Conservation (phyloP, 768 basidiomycete species). For the Jaapia argillacea region DNA sequence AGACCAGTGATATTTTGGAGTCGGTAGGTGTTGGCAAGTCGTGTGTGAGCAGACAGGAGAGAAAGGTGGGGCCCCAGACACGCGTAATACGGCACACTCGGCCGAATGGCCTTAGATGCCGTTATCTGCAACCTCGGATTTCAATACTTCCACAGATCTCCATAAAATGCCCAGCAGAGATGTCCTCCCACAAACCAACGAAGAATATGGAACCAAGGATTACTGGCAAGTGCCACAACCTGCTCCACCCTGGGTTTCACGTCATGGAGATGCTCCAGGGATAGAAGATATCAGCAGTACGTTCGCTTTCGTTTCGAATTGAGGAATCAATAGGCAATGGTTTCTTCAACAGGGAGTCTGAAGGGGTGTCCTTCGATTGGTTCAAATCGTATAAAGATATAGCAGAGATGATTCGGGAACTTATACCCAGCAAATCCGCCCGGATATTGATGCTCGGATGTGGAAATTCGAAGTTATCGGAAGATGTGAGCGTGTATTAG, state of each 20-base stretch:
- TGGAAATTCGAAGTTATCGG: slow-evolving; percentile 73
- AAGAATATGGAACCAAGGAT: slow-evolving; percentile 55
- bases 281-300: slow-evolving; percentile 60
- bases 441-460: slow-evolving; percentile 76
- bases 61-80: too few species aligned
- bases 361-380: slow-evolving; percentile 70
- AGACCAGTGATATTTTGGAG: too few species aligned
- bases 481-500: slow-evolving; percentile 38
- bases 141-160: too few species aligned
- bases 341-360: slow-evolving; percentile 36
- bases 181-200: slow-evolving; percentile 49
- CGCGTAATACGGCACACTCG: too few species aligned
- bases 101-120: too few species aligned
- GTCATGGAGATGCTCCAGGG: slow-evolving; percentile 36
- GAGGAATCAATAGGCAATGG: background rate
- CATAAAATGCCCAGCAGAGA: too few species aligned
- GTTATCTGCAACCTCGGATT: too few species aligned
- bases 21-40: too few species aligned
- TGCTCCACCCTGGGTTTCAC: background rate
- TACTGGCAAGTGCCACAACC: slow-evolving; percentile 58
- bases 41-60: too few species aligned
- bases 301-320: slow-evolving; percentile 10
- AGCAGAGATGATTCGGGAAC: slow-evolving; percentile 43
- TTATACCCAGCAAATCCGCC: slow-evolving; percentile 51
- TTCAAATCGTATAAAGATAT: slow-evolving; percentile 77